Conservation (phyloP, 2,329 filamentous ascomycete genomes). For the Alternaria alternata region DNA sequence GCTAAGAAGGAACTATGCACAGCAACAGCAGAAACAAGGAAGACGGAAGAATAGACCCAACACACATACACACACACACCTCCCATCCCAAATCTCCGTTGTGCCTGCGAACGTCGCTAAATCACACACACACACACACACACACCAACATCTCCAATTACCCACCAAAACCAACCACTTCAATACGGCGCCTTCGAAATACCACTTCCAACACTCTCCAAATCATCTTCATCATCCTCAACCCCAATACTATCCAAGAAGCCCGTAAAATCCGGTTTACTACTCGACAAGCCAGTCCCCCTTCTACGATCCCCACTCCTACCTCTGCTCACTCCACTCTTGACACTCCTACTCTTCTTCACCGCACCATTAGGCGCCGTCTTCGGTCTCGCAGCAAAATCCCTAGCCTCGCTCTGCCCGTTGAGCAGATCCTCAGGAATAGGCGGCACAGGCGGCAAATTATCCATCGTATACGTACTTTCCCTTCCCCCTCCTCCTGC, state of each 20-base stretch:
- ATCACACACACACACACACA: not conserved
- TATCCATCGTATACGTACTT: constrained; percentile 21
- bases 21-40: not conserved
- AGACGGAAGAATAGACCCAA: not conserved
- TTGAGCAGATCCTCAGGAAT: constrained; percentile 41
- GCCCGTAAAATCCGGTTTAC: constrained; percentile 41
- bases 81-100: not conserved
- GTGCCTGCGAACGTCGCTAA: no score
- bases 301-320: constrained; percentile 31
- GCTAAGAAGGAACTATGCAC: not conserved
- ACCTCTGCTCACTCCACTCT: constrained; percentile 30
- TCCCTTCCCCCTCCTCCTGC: constrained; percentile 16
- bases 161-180: not conserved
- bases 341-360: constrained; percentile 38
- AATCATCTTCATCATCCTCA: constrained; percentile 25
- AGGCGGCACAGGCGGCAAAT: constrained; percentile 45
- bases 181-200: constrained; percentile 40
- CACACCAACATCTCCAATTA: no score
- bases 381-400: constrained; percentile 30
- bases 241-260: constrained; percentile 49
- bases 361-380: constrained; percentile 30
- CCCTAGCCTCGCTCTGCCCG: constrained; percentile 15
- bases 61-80: not conserved
- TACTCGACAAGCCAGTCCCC: not conserved
- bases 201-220: constrained; percentile 27